These are phyloP conservation scores for Phoma sp. DNA, from an alignment of 2,329 filamentous ascomycete species.

Conservation along the genomic window DNA sequence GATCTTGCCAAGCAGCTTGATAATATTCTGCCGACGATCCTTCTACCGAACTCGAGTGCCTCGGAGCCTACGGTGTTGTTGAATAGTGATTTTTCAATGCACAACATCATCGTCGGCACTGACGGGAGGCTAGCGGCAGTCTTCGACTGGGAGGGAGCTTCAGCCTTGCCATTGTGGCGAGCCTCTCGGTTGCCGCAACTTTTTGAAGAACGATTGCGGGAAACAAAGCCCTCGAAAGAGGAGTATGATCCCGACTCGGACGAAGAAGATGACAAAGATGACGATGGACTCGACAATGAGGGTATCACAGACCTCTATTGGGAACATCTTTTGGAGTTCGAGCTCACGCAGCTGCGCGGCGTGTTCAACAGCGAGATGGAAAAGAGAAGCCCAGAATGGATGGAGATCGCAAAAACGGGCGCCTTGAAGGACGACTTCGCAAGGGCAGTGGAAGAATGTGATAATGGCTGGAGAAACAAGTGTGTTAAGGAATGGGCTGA, in stretches of 20 bases:
- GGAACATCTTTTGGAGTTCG: slow-evolving; percentile 17
- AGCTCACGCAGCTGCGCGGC: slow-evolving; percentile 12
- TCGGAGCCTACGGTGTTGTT: slow-evolving; percentile 8
- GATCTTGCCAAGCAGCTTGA: slow-evolving; percentile 4
- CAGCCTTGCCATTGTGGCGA: slow-evolving; percentile 18
- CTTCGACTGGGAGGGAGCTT: slow-evolving; percentile 25
- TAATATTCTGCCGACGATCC: slow-evolving; percentile 8
- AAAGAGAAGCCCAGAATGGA: neutral
- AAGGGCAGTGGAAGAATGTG: neutral
- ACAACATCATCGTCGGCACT: slow-evolving; percentile 21
- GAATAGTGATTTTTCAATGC: slow-evolving; percentile 12
- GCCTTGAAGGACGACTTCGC: slow-evolving; percentile 1
- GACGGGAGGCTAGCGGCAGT: slow-evolving; percentile 13
- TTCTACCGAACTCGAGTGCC: neutral
- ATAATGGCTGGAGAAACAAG: slow-evolving; percentile 1
- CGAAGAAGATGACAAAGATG: slow-evolving; percentile 4
- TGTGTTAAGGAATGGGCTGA: slow-evolving; percentile 1
- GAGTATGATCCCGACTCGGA: neutral
- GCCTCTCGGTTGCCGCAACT: slow-evolving; percentile 15
- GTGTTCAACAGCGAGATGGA: slow-evolving; percentile 9
- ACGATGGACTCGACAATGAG: slow-evolving; percentile 15
- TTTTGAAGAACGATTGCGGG: slow-evolving; percentile 10
- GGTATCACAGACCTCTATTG: slow-evolving; percentile 17
- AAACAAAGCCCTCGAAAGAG: slow-evolving; percentile 1
- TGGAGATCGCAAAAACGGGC: neutral